These are phyloP conservation scores for Beauveria varroae DNA, from an alignment of 2,329 filamentous ascomycete species.

Conservation along the genomic window DNA sequence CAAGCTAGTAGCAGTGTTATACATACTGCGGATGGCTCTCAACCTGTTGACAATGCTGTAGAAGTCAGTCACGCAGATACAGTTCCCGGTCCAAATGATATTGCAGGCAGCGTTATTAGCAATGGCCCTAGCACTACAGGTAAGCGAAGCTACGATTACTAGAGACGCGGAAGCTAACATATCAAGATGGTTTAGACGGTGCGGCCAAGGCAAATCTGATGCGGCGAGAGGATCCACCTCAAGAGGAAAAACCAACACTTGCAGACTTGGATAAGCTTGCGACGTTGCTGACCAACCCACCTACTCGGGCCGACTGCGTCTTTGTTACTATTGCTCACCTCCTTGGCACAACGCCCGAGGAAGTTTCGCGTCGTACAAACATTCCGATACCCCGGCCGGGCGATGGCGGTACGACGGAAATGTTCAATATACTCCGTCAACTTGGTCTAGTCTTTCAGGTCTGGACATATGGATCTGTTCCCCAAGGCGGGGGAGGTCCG, in stretches of 20 bases:
- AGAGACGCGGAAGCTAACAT: not conserved
- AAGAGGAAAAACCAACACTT: too few species aligned
- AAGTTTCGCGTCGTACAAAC: not conserved
- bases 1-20: not conserved
- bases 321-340: not conserved
- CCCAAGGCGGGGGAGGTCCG: not conserved
- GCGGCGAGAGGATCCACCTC: not conserved
- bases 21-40: not conserved
- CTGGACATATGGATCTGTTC: not conserved
- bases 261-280: not conserved
- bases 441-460: not conserved
- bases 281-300: not conserved
- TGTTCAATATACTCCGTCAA: not conserved
- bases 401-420: not conserved
- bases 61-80: not conserved
- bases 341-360: not conserved
- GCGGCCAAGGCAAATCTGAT: not conserved
- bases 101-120: not conserved
- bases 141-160: not conserved
- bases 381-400: not conserved
- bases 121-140: not conserved
- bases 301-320: not conserved
- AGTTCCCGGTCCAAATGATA: not conserved
- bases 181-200: not conserved
- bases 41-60: not conserved